These are phyloP conservation scores for Sedum album DNA, from an alignment of 164 flowering plant species.

Conservation along the genomic window DNA sequence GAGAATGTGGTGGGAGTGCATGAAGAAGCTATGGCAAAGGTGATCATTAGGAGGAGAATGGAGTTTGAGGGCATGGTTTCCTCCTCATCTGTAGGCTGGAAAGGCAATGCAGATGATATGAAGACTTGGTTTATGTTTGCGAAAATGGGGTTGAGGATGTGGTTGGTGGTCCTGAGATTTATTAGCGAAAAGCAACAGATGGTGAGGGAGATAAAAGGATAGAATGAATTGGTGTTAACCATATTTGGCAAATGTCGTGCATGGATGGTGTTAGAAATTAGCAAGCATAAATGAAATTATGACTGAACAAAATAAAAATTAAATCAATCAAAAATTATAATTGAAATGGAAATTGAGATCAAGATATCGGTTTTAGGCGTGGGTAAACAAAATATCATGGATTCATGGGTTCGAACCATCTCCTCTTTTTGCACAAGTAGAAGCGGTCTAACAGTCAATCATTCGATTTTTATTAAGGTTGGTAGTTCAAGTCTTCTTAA, in stretches of 20 bases:
- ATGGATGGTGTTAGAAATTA: too few relatives aligned
- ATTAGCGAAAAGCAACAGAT: background rate
- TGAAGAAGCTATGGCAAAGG: background rate
- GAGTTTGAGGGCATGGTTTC: conserved; percentile 1
- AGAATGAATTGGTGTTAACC: background rate
- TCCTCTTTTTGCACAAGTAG: too few relatives aligned
- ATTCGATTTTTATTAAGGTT: too few relatives aligned
- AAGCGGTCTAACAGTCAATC: too few relatives aligned
- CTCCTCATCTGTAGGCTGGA: background rate
- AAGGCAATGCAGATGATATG: background rate
- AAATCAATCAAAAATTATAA: too few relatives aligned
- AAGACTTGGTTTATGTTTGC: background rate
- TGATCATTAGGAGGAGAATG: background rate
- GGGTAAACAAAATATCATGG: too few relatives aligned
- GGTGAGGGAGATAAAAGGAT: background rate
- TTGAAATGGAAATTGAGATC: too few relatives aligned
- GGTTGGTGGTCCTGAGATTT: background rate
- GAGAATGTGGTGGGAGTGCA: background rate
- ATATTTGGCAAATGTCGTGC: background rate
- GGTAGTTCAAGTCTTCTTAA: too few relatives aligned
- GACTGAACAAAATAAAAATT: too few relatives aligned
- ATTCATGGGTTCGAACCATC: too few relatives aligned
- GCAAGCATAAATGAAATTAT: too few relatives aligned
- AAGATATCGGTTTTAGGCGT: too few relatives aligned
- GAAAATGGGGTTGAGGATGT: background rate